These are phyloP conservation scores for Mikania micrantha DNA, from an alignment of 129 eudicot species.

Conservation along the genomic window DNA sequence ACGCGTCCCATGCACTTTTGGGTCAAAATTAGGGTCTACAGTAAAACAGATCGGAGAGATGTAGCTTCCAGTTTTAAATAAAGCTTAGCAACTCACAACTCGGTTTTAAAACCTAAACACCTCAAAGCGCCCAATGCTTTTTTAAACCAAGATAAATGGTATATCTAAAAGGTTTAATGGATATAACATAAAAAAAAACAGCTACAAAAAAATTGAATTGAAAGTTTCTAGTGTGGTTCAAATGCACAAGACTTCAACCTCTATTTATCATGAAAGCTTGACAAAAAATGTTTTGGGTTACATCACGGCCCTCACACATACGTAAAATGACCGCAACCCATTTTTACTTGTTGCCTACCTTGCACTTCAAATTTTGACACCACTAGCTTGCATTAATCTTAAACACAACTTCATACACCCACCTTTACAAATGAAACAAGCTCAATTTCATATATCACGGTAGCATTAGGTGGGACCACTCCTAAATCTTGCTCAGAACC, in stretches of 20 bases:
- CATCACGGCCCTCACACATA: too few species aligned
- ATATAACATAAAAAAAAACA: background rate
- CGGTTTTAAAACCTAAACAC: too few species aligned
- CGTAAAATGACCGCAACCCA: too few species aligned
- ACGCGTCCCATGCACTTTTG: constrained; percentile 62
- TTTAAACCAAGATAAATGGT: constrained; percentile 21
- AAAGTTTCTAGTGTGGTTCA: background rate
- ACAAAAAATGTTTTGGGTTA: too few species aligned
- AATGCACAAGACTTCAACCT: background rate
- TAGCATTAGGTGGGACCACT: constrained; percentile 47
- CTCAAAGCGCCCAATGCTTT: too few species aligned
- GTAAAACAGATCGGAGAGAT: too few species aligned
- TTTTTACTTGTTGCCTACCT: too few species aligned
- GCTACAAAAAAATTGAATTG: background rate
- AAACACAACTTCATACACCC: background rate
- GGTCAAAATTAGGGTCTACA: too few species aligned
- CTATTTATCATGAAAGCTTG: background rate
- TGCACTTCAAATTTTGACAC: background rate
- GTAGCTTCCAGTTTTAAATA: too few species aligned
- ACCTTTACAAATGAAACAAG: constrained; percentile 83
- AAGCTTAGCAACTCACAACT: too few species aligned
- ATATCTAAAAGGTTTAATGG: constrained; percentile 63
- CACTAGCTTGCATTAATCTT: background rate
- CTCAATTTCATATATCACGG: constrained; percentile 70
- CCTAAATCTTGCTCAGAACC: background rate